phyloP scores from a whole-genome alignment of 2,329 filamentous ascomycete species.

The Biscogniauxia sp. region DNA sequence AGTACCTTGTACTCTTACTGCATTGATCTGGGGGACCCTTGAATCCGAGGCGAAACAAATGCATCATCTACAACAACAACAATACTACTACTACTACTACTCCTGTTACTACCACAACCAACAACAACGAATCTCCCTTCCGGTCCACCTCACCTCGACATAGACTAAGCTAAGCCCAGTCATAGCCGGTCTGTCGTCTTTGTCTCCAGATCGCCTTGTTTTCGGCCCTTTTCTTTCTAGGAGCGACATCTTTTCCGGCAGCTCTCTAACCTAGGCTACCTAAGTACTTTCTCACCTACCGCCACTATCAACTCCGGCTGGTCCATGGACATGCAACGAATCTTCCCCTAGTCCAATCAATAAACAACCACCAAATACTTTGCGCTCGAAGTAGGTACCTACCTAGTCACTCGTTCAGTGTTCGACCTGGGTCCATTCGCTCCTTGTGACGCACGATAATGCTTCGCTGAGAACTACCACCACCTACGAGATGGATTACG shows the following conservation, averaged over 20 bases:
- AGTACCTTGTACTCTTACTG: not conserved
- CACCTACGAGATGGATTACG: conserved; percentile 60
- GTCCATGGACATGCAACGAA: not conserved
- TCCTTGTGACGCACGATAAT: conserved; percentile 9
- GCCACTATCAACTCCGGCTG: not conserved
- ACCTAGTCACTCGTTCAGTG: not conserved
- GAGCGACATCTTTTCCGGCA: too few species aligned
- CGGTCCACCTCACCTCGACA: too few species aligned
- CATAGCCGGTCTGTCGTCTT: too few species aligned
- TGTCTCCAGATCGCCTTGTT: too few species aligned
- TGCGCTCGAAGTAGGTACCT: not conserved
- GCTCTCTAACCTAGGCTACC: too few species aligned
- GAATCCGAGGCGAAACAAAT: conserved; percentile 16
- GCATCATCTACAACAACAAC: conserved; percentile 11
- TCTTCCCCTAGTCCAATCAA: not conserved
- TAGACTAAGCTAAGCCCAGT: too few species aligned
- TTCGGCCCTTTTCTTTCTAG: too few species aligned
- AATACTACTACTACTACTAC: too few species aligned
- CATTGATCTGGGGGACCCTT: not conserved
- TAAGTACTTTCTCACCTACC: too few species aligned
- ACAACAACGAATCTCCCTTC: too few species aligned
- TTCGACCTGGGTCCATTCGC: not conserved
- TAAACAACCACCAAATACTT: too few species aligned
- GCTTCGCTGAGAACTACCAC: conserved; percentile 8
- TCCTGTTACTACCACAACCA: too few species aligned